Conservation (phyloP, 2,329 filamentous ascomycete genomes). For the Claviceps sp. region DNA sequence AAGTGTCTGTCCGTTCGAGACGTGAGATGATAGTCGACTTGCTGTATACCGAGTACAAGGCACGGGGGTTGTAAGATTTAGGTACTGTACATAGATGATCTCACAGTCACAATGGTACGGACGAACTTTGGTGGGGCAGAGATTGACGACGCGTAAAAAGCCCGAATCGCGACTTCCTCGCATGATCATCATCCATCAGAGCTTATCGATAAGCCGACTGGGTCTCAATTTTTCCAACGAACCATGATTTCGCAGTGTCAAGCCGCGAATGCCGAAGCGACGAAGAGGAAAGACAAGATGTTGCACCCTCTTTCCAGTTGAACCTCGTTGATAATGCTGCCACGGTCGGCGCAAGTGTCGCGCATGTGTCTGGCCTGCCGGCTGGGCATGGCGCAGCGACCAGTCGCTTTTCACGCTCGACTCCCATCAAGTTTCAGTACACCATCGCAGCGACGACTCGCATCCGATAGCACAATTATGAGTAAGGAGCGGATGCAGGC, state of each 20-base stretch:
- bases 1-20: not conserved
- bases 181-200: not conserved
- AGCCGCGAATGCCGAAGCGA: not conserved
- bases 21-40: not conserved
- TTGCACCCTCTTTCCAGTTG: not conserved
- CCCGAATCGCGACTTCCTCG: not conserved
- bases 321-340: conserved; percentile 19
- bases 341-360: conserved; percentile 19
- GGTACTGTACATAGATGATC: not conserved
- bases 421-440: conserved; percentile 5
- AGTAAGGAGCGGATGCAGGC: conserved; percentile 14
- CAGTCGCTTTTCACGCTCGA: conserved; percentile 1
- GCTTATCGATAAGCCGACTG: conserved; percentile 6
- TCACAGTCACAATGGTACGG: not conserved
- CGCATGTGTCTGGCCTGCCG: conserved; percentile 23
- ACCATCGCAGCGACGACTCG: conserved; percentile 10
- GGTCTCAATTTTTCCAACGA: not conserved
- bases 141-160: not conserved
- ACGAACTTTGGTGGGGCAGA: not conserved
- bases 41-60: not conserved
- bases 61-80: not conserved
- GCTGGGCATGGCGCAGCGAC: conserved; percentile 15
- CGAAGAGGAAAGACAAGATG: not conserved
- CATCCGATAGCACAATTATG: conserved; percentile 12
- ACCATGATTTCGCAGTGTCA: not conserved